Conservation (phyloP, 2,329 filamentous ascomycete species). For the Fusarium longipes region DNA sequence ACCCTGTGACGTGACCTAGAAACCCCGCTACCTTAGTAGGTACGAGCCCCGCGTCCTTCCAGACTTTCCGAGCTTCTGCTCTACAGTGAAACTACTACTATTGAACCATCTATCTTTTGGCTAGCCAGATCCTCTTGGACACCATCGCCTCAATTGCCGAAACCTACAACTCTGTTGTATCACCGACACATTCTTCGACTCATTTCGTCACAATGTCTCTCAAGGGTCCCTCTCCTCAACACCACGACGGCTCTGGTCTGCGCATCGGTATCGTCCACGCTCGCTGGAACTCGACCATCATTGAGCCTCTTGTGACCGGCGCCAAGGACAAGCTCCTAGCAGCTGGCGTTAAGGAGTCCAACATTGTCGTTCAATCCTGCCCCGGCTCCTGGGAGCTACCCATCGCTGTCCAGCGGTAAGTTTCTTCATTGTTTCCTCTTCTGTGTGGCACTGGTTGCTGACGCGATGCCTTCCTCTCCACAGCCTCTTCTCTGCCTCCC, state of each 20-base stretch:
- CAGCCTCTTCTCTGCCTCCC: conserved; percentile 87
- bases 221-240: conserved; percentile 68
- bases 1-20: conserved; percentile 41
- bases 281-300: conserved; percentile 92
- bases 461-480: conserved; percentile 13
- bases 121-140: conserved; percentile 7
- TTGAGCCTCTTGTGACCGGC: conserved; percentile 84
- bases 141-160: conserved; percentile 9
- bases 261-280: conserved; percentile 96
- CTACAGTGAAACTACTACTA: conserved; percentile 16
- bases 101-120: conserved; percentile 16
- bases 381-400: conserved; percentile 96
- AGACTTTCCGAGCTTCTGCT: conserved; percentile 22
- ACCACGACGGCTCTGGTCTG: conserved; percentile 76
- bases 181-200: not conserved
- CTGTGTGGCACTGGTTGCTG: conserved; percentile 16
- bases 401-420: conserved; percentile 84
- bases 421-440: conserved; percentile 30
- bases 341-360: conserved; percentile 85
- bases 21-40: conserved; percentile 47
- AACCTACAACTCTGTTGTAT: not conserved
- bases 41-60: conserved; percentile 41
- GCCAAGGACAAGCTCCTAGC: conserved; percentile 80
- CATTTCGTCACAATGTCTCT: conserved; percentile 49
- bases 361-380: conserved; percentile 90